These are phyloP conservation scores for Balakata baccata DNA, from an alignment of 345 rosid species.

Conservation along the genomic window DNA sequence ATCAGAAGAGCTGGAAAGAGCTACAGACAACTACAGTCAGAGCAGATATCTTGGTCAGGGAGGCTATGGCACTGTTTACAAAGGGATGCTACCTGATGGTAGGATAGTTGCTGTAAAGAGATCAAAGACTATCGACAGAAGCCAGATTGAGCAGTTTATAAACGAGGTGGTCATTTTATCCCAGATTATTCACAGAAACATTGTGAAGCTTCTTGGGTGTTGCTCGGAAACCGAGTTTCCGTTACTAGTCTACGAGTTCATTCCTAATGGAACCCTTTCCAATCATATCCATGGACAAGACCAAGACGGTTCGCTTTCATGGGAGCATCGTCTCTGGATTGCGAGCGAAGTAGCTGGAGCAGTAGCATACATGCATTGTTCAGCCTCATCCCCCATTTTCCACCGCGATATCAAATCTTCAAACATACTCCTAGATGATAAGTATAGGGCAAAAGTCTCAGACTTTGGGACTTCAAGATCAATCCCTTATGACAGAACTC, in stretches of 20 bases:
- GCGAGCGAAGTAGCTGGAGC: constrained; percentile 22
- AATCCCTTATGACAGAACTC: constrained; percentile 18
- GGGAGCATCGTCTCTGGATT: constrained; percentile 14
- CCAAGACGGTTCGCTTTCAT: constrained; percentile 2
- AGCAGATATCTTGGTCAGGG: constrained; percentile 20
- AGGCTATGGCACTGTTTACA: constrained; percentile 16
- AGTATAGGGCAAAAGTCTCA: constrained; percentile 17
- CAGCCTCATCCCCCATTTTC: constrained; percentile 17
- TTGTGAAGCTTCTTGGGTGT: constrained; percentile 14
- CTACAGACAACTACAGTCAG: constrained; percentile 5
- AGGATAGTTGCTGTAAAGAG: constrained; percentile 16
- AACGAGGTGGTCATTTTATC: constrained; percentile 17
- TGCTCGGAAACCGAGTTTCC: constrained; percentile 20
- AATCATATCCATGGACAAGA: constrained; percentile 8
- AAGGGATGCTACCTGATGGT: constrained; percentile 18
- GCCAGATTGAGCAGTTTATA: constrained; percentile 10
- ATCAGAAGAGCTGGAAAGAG: constrained; percentile 9
- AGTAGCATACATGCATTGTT: constrained; percentile 16
- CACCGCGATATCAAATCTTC: constrained; percentile 20
- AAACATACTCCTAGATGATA: constrained; percentile 28
- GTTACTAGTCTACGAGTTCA: constrained; percentile 16
- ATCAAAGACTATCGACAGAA: not conserved
- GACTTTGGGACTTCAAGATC: constrained; percentile 30
- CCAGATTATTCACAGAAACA: constrained; percentile 19
- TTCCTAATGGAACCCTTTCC: constrained; percentile 15